Base-by-base conservation (phyloP, 192 early-diverging fungal genomes). In the Gaertneriomyces sp. region DNA sequence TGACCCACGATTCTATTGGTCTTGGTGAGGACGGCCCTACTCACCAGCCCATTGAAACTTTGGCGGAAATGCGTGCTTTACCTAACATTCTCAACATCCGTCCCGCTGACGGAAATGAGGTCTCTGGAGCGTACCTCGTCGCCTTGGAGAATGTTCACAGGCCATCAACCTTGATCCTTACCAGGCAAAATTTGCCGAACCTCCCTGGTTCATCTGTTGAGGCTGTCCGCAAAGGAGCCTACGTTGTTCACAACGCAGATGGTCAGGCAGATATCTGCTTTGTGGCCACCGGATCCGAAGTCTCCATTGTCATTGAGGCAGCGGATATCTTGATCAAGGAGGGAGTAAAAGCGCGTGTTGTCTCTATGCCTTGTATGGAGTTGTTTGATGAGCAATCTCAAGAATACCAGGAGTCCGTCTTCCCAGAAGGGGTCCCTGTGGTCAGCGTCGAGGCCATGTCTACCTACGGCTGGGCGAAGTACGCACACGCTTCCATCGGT, bases 1-100 rank as follows among this genome's bases (percentile, higher is more conserved):
- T 95, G 90, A 98, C 96, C 59, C 96, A 99, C 85, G 96, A 99
- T 80, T 98, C 95, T 44, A 94, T 99, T 62, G 96, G 94, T 68
- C 86, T 93, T 41, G 96, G 96, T 67, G 96, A 99, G 75, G 96
- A 99, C 79, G 96, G 96, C 5, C 96, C 95, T 40, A 99, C 96
- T 54, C 96, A 99, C 80, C 96, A 99, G 77, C 95, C 96, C 11
- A 90, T 97, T 46, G 96, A 99, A 76, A 96, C 95, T 9, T 70
- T 96, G 60, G 89, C 93, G 47, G 79, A 85, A 72, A 75, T 91
- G 51, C 90, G 96, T 55, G 94, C 93, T 6, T 86, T 90, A 44
- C 96, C 96, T 65, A 93, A 96, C 81, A 81, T 89, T 63, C 70
- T 91, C 50, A 85, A 86, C 62, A 79, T 95, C 74, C 88, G 95